A percentile compares a stretch with the other conserved stretches of the same genome.
These are phyloP conservation scores for Ophiostoma populinum DNA, from an alignment of 2,329 filamentous ascomycete species.

Conservation along the genomic window DNA sequence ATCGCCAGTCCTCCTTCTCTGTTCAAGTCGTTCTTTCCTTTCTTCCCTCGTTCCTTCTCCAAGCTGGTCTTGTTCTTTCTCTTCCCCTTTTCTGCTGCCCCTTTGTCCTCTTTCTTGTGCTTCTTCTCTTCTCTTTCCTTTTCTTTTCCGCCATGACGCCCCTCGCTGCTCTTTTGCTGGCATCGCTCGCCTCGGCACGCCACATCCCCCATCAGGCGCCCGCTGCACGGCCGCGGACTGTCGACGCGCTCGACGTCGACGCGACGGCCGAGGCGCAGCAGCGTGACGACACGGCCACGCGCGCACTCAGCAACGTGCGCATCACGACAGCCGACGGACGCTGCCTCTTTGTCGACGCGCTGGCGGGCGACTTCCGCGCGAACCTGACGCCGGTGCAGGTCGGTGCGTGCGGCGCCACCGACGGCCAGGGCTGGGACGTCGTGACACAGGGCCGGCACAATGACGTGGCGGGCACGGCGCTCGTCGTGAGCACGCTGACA, in stretches of 20 bases:
- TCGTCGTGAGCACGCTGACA: constrained; percentile 38
- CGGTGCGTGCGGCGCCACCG: constrained; percentile 23
- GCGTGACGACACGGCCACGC: constrained; percentile 25
- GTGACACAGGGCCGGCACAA: constrained; percentile 34
- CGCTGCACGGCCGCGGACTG: constrained; percentile 16
- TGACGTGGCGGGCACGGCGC: constrained; percentile 25
- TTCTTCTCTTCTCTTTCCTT: constrained; percentile 8
- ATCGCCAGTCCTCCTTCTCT: too few relatives aligned
- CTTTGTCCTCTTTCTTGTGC: constrained; percentile 10
- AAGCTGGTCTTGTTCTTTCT: background rate
- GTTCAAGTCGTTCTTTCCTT: background rate
- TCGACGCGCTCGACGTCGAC: constrained; percentile 24
- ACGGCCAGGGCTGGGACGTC: constrained; percentile 29
- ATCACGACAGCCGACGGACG: constrained; percentile 26
- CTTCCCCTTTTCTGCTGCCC: constrained; percentile 7
- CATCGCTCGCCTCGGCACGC: background rate
- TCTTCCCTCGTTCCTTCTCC: background rate
- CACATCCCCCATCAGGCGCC: background rate
- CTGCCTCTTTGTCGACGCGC: constrained; percentile 28
- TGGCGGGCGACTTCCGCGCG: constrained; percentile 30
- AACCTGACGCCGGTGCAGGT: constrained; percentile 30
- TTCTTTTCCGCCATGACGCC: constrained; percentile 15
- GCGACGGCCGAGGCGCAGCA: constrained; percentile 28
- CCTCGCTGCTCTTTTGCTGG: constrained; percentile 7
- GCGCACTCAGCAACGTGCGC: constrained; percentile 25